These are phyloP conservation scores for Biscogniauxia sp. DNA, from an alignment of 2,329 filamentous ascomycete genomes.

Conservation along the genomic window DNA sequence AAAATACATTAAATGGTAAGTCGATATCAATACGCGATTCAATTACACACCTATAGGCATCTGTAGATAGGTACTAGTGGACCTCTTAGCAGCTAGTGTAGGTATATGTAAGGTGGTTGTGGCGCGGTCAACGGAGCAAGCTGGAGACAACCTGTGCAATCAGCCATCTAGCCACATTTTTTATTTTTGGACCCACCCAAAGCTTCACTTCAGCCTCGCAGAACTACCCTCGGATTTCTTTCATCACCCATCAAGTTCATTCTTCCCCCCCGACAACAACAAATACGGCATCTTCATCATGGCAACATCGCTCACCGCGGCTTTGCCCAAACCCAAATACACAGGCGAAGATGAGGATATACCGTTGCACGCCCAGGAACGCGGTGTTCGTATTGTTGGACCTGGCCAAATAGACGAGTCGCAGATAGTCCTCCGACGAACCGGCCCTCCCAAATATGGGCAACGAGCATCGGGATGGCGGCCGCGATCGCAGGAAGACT, in stretches of 20 bases:
- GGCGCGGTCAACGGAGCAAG: slow-evolving; percentile 8
- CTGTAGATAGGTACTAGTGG: no score
- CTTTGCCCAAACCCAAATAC: slow-evolving; percentile 87
- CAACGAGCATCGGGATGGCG: slow-evolving; percentile 81
- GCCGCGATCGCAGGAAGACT: slow-evolving; percentile 84
- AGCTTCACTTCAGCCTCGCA: slow-evolving; percentile 15
- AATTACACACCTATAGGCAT: no score
- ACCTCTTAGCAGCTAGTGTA: no score
- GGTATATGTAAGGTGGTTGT: slow-evolving; percentile 4
- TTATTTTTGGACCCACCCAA: slow-evolving; percentile 8
- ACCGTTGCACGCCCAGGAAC: slow-evolving; percentile 67
- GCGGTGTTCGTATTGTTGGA: slow-evolving; percentile 79
- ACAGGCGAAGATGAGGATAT: slow-evolving; percentile 85
- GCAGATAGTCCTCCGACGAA: slow-evolving; percentile 77
- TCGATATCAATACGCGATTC: no score
- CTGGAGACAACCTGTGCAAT: neutral
- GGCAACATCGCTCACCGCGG: slow-evolving; percentile 71
- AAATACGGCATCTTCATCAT: slow-evolving; percentile 40
- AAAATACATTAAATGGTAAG: no score
- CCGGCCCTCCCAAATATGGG: slow-evolving; percentile 84
- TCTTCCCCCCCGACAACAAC: slow-evolving; percentile 3
- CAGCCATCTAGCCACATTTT: slow-evolving; percentile 8
- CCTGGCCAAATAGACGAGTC: slow-evolving; percentile 78
- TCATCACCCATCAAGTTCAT: neutral
- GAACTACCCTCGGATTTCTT: slow-evolving; percentile 24